A percentile compares a stretch with the other conserved stretches of the same genome.
These are phyloP conservation scores for Paraleonurus japonicus DNA, from an alignment of 257 asterid genomes.

Conservation along the genomic window DNA sequence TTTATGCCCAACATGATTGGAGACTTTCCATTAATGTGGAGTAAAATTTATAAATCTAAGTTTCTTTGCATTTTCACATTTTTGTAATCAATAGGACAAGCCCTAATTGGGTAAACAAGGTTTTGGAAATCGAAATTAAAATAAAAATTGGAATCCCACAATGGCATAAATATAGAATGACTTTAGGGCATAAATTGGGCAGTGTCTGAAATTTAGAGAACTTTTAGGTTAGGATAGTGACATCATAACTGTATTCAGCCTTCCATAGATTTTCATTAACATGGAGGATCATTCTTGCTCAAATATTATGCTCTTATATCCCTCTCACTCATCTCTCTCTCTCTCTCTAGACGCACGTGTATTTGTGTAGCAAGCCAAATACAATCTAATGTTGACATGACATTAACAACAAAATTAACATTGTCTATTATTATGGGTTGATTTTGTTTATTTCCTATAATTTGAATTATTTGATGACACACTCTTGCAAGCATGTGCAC, in stretches of 20 bases:
- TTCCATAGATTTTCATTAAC: constrained; percentile 17
- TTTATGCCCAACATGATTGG: not conserved
- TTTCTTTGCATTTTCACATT: not conserved
- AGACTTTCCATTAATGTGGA: not conserved
- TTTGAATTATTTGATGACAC: too few species aligned
- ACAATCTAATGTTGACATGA: not conserved
- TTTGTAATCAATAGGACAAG: not conserved
- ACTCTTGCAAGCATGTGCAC: not conserved
- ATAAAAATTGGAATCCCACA: not conserved
- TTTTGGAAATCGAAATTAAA: not conserved
- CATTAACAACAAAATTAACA: not conserved
- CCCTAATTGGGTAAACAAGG: not conserved
- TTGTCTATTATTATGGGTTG: not conserved
- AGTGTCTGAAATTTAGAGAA: not conserved
- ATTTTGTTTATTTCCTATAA: not conserved
- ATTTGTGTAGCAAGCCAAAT: not conserved
- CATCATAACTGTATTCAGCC: constrained; percentile 24
- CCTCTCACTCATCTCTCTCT: not conserved
- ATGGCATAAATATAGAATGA: constrained; percentile 8
- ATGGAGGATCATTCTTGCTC: constrained; percentile 20
- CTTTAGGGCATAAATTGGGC: not conserved
- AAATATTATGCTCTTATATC: not conserved
- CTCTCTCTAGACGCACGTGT: not conserved
- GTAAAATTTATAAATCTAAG: not conserved
- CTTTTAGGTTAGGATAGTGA: constrained; percentile 38